Evolutionary conservation across 352 stramenopile species (phyloP), one percentile per base, ranked within the genome.

Genomic region (Phytophthora hybrid): DNA sequence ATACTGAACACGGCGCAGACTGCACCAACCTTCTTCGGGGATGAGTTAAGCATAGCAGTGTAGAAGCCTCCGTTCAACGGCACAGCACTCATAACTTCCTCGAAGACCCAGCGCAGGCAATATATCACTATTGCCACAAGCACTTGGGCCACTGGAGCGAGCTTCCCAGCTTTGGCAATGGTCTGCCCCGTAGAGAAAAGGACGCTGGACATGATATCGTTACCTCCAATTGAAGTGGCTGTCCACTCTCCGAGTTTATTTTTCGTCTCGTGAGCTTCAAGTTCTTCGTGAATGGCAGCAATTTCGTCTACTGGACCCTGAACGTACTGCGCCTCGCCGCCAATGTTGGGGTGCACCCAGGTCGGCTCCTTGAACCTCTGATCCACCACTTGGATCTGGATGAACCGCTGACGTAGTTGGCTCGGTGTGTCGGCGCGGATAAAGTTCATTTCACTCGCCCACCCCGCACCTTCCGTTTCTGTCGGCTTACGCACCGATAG

Each of bases 1-100:
- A 98, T 89, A 34, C 87, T 86, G 49, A 98, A 88, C 5, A 85
- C 82, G 4, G 91, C 91, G 10, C 88, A 93, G 11, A 95, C 71
- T 0, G 90, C 88, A 19, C 91, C 93, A 18, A 95, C 74, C 59
- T 87, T 84, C 78, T 98, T 98, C 9, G 79, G 89, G 21, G 90
- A 96, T 7, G 90, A 94, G 73, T 98, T 97, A 23, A 98, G 76
- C 53, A 98, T 87, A 13, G 93, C 87, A 69, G 95, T 98, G 76
- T 97, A 98, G 23, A 90, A 92, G 13, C 93, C 93, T 39, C 93
- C 93, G 76, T 98, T 97, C 64, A 97, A 81, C 3, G 92, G 92
- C n/a, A 98, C 83, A 4, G 93, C 93, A 56, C 83, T 95, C 67
- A 97, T 94, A 6, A 92, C 93, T 66, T 98, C 93, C 47, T 89